Evolutionary conservation across 495 filamentous ascomycete genomes (phyloP), one percentile per base, ranked within the genome.

Genomic region (Penicillium robsamsonii): DNA sequence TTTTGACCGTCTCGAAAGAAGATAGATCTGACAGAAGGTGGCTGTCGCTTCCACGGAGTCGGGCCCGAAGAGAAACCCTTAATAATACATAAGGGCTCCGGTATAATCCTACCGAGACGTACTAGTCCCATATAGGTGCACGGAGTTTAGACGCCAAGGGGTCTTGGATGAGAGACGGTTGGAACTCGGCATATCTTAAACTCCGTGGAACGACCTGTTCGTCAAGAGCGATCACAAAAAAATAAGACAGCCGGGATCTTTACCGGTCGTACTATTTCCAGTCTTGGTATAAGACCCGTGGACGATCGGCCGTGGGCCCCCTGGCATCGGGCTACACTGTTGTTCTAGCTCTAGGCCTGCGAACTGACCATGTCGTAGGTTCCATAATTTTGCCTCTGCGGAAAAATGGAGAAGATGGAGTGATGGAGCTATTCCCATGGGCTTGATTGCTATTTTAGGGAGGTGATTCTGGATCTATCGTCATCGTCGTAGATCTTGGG

Each of bases 191-290:
- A 46, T 27, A 20, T 37, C 29, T 37, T 37, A 12, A 46, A 38
- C 18, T 33, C 59, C 59, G 56, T 53, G 65, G 65, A 65, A 46
- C 60, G 56, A 61, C 53, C 64, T 56, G 65, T 67, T 68, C 63
- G 65, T 68, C 60, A 56, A 58, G 42, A 37, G 49, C 60, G 44
- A 51, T 44, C 46, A 24, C 48, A 24, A 30, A 37, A 49, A 17
- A 41, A 53, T 52, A 7, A 40, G 50, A 38, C 31, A 24, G 33
- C 54, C 42, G 44, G 53, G 56, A 62, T 65, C 59, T 49, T 49
- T 59, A 64, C 59, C 49, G 59, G 58, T 38, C 2, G 30, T 43
- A 17, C 52, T 24, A 50, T 37, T 46, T 46, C 44, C n/a, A 11
- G 12, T 18, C 18, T 27, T 8, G 53, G 62, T 64, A 64, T 62